phyloP scores from a whole-genome alignment of 208 protist genomes.

The Acanthamoeba culbertsoni region DNA sequence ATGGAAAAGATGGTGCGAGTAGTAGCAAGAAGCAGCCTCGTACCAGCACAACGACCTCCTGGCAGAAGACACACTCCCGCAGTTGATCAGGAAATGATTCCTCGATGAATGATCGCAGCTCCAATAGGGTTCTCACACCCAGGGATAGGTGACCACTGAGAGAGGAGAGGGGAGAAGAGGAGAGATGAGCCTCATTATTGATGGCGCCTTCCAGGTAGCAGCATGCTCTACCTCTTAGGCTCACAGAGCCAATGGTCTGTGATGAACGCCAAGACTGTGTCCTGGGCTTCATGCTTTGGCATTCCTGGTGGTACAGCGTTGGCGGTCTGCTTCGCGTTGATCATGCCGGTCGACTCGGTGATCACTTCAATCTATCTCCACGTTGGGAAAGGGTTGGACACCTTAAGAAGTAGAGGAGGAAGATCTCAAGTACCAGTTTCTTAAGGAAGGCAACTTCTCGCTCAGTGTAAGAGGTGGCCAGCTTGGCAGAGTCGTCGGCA shows the following conservation, averaged over 20 bases:
- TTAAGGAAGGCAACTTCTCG: constrained; percentile 5
- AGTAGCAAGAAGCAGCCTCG: background rate
- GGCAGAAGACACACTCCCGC: constrained; percentile 17
- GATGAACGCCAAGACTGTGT: background rate
- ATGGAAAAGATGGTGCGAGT: too few species aligned
- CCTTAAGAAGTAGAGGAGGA: background rate
- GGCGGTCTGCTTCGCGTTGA: background rate
- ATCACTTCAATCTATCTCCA: background rate
- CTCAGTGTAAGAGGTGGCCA: background rate
- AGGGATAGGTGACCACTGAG: background rate
- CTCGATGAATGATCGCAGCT: background rate
- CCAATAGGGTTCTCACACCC: background rate
- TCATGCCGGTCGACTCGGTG: background rate
- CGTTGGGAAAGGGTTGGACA: background rate
- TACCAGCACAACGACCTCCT: constrained; percentile 20
- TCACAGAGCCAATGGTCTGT: constrained; percentile 4
- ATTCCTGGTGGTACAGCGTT: background rate
- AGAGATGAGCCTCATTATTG: background rate
- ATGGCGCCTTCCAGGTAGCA: background rate
- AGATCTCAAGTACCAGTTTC: background rate
- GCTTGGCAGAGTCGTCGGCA: background rate
- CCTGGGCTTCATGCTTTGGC: background rate
- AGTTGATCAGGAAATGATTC: background rate
- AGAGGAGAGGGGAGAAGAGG: background rate
- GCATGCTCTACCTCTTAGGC: background rate